Evolutionary conservation across 2,329 filamentous ascomycete species (phyloP), one percentile per base, ranked within the genome.

Genomic region (Zymoseptoria pseudotritici): DNA sequence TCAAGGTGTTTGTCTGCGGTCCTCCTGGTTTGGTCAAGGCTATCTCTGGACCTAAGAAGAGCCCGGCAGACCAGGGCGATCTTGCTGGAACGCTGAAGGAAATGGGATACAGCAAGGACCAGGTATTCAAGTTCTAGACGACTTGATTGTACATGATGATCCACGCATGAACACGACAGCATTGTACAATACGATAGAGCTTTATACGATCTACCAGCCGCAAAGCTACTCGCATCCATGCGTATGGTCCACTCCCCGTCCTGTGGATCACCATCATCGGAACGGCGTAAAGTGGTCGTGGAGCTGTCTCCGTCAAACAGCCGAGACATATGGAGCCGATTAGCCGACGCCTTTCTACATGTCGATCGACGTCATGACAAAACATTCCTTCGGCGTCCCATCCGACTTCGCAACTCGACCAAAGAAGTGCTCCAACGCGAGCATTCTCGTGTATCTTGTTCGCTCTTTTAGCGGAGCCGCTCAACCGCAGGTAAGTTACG

Each of bases 1-100:
- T 96, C 80, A 97, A 97, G 86, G 77, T 97, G 64, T 97, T 99
- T 72, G 90, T 99, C 46, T 97, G 93, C 76, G 93, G 93, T 0
- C 94, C 94, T 11, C 92, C 93, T 2, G 89, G 87, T 50, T 75
- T 97, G 82, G 96, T 96, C 86, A 96, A 96, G 77, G 89, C 91
- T 61, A 86, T 97, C 67, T 93, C 89, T 46, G 94, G 94, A 36
- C 78, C 78, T 71, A 97, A 99, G 89, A 87, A 88, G 75, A 94
- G 88, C 77, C 91, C 92, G n/a, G 82, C 84, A 70, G 91, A 99
- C 75, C 94, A 99, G 80, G 94, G 94, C 68, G 93, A 97, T 79
- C 82, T 99, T 66, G 80, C 80, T 8, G 94, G 90, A 64, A 80
- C 87, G 65, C 80, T 99, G 66, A 88, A 91, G 79, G 90, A 96